Conservation (phyloP, 2,329 filamentous ascomycete species). For the Sclerotinia minor region DNA sequence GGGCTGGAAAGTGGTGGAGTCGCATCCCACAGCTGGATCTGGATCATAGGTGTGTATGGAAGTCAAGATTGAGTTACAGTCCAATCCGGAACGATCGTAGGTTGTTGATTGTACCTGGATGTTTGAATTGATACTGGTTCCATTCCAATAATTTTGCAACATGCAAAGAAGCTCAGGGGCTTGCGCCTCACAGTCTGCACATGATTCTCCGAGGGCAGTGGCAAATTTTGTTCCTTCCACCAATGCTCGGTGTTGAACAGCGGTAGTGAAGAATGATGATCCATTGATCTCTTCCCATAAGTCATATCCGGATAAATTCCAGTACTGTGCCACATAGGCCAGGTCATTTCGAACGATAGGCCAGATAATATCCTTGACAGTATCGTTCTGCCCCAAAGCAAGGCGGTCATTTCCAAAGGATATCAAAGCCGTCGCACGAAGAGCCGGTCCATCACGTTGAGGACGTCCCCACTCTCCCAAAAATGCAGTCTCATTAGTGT, state of each 20-base stretch:
- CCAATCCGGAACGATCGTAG: slow-evolving; percentile 64
- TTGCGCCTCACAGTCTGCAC: slow-evolving; percentile 57
- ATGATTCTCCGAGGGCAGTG: slow-evolving; percentile 57
- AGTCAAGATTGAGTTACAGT: slow-evolving; percentile 67
- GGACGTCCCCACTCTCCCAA: slow-evolving; percentile 62
- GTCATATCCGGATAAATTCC: slow-evolving; percentile 66
- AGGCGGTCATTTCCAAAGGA: slow-evolving; percentile 71
- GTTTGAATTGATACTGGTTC: slow-evolving; percentile 67
- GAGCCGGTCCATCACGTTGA: slow-evolving; percentile 76
- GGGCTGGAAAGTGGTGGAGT: slow-evolving; percentile 73
- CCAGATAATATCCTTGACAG: slow-evolving; percentile 59
- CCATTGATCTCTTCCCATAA: slow-evolving; percentile 81
- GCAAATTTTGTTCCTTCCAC: slow-evolving; percentile 69
- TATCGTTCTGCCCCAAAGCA: slow-evolving; percentile 53
- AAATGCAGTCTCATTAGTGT: slow-evolving; percentile 62
- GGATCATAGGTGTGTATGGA: slow-evolving; percentile 71
- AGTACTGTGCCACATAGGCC: slow-evolving; percentile 71
- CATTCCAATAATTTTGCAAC: slow-evolving; percentile 72
- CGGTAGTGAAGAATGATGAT: slow-evolving; percentile 76
- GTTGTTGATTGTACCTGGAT: slow-evolving; percentile 53
- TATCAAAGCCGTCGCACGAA: slow-evolving; percentile 72
- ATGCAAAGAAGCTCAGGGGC: slow-evolving; percentile 73
- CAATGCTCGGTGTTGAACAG: slow-evolving; percentile 61
- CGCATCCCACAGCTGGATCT: slow-evolving; percentile 54
- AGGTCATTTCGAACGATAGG: slow-evolving; percentile 75